Evolutionary conservation across 768 basidiomycete species (phyloP).

Genomic region (Imleria badia): DNA sequence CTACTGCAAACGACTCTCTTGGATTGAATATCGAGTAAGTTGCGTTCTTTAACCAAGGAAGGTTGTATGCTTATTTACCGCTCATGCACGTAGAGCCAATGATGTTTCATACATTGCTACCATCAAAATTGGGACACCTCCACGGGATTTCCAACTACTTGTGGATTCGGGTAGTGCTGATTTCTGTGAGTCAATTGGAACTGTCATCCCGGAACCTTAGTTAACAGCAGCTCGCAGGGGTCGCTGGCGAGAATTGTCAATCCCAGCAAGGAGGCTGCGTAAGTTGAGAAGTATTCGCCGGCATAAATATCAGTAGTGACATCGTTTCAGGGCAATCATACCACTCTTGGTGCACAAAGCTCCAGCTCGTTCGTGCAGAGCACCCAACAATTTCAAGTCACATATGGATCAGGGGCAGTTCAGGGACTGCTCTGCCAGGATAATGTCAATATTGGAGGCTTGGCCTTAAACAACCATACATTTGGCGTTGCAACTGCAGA

Average conservation of each 20-base stretch:
- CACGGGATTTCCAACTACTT: constrained; percentile 52
- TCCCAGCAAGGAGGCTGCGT: constrained; percentile 44
- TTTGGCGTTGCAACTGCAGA: constrained; percentile 69
- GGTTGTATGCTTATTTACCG: background rate
- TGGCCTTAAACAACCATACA: constrained; percentile 53
- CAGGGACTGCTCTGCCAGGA: constrained; percentile 63
- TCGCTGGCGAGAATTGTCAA: constrained; percentile 53
- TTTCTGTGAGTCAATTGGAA: constrained; percentile 39
- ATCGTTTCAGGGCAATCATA: constrained; percentile 55
- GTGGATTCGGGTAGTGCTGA: constrained; percentile 76
- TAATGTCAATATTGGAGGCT: constrained; percentile 60
- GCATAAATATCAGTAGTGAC: constrained; percentile 17
- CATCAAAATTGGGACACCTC: constrained; percentile 67
- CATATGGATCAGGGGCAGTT: constrained; percentile 72
- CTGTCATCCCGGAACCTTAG: background rate
- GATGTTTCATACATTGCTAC: constrained; percentile 60
- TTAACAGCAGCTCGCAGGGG: constrained; percentile 32
- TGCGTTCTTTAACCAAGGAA: background rate
- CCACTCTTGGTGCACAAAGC: constrained; percentile 58
- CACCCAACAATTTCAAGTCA: constrained; percentile 52
- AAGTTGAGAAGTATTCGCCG: constrained; percentile 15
- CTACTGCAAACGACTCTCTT: constrained; percentile 52
- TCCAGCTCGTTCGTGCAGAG: constrained; percentile 64
- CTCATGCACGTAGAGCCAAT: constrained; percentile 35
- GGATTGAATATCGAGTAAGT: constrained; percentile 71